Base-by-base conservation (phyloP, 1,139 yeast genomes). In the Taphrina confusa region DNA sequence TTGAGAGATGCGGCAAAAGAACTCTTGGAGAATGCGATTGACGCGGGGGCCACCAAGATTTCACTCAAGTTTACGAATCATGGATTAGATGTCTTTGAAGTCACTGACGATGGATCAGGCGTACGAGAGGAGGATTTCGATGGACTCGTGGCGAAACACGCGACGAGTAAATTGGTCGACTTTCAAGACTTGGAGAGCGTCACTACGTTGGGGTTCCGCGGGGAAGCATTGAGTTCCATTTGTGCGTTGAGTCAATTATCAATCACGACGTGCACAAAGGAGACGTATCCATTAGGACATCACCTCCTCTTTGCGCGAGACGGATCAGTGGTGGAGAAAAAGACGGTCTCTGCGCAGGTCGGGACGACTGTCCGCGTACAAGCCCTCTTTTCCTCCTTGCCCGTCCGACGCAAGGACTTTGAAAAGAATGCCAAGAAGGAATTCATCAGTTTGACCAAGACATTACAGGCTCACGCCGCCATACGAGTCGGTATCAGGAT, bases 101-200 rank as follows among this genome's bases (percentile, higher is more conserved):
- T 90, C 4, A 73, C 73, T 27, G 97, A 91, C 72, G 82, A 90
- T 69, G 97, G 97, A 0, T 72, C 74, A 50, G 97, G 97, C 0
- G 85, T 91, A 1, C 70, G 72, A 0, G 72, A 74, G 5, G 73
- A 73, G 0, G 95, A 91, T 67, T 84, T 82, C 68, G 81, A 73
- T 1, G 71, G 74, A 6, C 71, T 92, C 0, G 67, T 95, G 36
- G 67, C 79, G 61, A 84, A 86, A 65, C 87, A 88, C 68, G 80
- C 84, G 67, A 92, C 98, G 0, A 91, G 97, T 0, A 92, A 92
- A 70, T 73, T 92, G 9, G 63, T 70, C 0, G 68, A 71, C 0
- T 85, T 85, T 69, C 82, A 81, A 22, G 89, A 84, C 66, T 73
- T 87, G 28, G 74, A 74, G 5, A 67, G 69, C 2, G 80, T 85